Conservation (phyloP, 2,329 filamentous ascomycete genomes). For the Aspergillus alliaceus region DNA sequence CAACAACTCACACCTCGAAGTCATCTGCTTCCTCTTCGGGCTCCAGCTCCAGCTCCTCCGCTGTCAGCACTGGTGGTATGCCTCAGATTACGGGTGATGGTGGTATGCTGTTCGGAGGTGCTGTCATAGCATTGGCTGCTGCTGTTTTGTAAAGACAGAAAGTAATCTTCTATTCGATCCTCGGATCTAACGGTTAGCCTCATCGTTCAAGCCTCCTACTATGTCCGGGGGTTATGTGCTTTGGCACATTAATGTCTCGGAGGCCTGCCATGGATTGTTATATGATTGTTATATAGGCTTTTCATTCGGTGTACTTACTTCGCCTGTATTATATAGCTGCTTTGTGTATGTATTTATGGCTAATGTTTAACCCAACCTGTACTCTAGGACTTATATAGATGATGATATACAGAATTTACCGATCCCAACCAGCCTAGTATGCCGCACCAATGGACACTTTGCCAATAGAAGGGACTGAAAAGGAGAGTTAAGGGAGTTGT, state of each 20-base stretch:
- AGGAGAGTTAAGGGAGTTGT: too few species aligned
- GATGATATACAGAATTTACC: too few species aligned
- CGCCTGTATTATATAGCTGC: not conserved
- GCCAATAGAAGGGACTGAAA: too few species aligned
- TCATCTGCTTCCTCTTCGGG: not conserved
- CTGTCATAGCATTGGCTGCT: not conserved
- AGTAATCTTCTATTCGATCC: too few species aligned
- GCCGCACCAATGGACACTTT: too few species aligned
- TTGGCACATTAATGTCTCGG: not conserved
- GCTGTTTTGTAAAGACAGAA: not conserved
- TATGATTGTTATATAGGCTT: too few species aligned
- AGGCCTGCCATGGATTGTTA: not conserved
- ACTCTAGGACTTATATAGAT: too few species aligned
- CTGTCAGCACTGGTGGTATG: slow-evolving; percentile 9
- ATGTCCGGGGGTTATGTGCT: not conserved
- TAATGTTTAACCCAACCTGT: too few species aligned
- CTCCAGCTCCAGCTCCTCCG: not conserved
- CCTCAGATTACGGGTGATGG: not conserved
- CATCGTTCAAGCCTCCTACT: not conserved
- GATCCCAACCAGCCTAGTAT: too few species aligned
- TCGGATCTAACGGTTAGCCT: too few species aligned
- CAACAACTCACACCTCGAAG: not conserved
- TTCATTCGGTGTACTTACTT: not conserved
- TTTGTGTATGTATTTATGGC: not conserved
- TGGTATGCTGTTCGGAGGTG: slow-evolving; percentile 9